Evolutionary conservation across 1,284 basidiomycete species (phyloP).

Genomic region (Crepidotus sp.): DNA sequence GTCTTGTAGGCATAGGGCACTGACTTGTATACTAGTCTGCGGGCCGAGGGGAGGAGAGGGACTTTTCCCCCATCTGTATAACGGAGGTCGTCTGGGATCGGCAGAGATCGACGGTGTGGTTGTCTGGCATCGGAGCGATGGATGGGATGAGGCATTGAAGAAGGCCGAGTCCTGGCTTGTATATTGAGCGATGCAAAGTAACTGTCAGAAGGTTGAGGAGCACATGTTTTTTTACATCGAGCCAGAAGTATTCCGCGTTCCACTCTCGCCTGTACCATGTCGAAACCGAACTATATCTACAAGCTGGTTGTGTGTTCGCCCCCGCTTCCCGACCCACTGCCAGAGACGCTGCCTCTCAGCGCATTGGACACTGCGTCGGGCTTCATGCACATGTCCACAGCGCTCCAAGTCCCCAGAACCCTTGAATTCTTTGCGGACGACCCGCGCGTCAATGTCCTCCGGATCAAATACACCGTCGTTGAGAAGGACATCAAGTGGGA

Average conservation of each 20-base stretch:
- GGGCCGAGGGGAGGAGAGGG: conserved; percentile 36
- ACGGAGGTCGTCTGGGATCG: conserved; percentile 33
- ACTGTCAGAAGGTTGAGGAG: too few relatives aligned
- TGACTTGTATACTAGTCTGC: conserved; percentile 21
- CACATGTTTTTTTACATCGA: too few relatives aligned
- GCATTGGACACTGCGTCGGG: conserved; percentile 34
- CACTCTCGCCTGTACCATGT: conserved; percentile 1
- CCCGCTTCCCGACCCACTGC: conserved; percentile 27
- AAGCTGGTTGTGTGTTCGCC: conserved; percentile 37
- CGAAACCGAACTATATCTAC: conserved; percentile 36
- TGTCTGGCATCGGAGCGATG: conserved; percentile 27
- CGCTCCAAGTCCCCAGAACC: conserved; percentile 43
- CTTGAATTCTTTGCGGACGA: conserved; percentile 45
- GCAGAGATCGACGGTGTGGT: conserved; percentile 36
- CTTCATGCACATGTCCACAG: conserved; percentile 58
- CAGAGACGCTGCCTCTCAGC: conserved; percentile 28
- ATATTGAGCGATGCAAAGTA: conserved; percentile 10
- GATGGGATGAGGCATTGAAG: conserved; percentile 31
- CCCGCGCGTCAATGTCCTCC: conserved; percentile 38
- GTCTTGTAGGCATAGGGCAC: neutral
- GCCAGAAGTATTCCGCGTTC: neutral
- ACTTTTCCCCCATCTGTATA: conserved; percentile 53
- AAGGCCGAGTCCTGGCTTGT: conserved; percentile 24
- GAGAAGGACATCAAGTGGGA: conserved; percentile 39
- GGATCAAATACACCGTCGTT: conserved; percentile 31